Conservation (phyloP, 805 yeast genomes). For the Candida ulmi region DNA sequence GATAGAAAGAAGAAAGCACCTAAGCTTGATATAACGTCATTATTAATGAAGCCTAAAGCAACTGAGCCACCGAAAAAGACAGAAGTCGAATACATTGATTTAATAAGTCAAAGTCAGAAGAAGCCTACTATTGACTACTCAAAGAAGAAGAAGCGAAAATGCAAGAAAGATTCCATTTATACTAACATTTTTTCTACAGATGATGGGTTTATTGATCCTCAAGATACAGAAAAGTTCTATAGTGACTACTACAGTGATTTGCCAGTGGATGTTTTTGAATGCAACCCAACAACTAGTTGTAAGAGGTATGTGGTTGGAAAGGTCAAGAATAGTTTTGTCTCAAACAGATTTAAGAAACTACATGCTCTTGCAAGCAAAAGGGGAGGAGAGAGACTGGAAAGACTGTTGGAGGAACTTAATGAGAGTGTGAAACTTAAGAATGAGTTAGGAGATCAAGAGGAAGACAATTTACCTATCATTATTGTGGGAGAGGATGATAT, state of each 20-base stretch:
- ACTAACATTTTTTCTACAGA: constrained; percentile 2
- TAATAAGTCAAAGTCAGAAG: constrained; percentile 4
- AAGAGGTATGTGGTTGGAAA: constrained; percentile 8
- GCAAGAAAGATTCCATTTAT: constrained; percentile 8
- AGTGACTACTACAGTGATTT: constrained; percentile 8
- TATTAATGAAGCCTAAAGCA: background rate
- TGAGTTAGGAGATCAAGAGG: constrained; percentile 4
- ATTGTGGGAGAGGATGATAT: background rate
- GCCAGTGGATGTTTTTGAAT: constrained; percentile 1
- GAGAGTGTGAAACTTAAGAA: background rate
- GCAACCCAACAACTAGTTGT: constrained; percentile 11
- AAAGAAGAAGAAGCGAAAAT: too few species aligned
- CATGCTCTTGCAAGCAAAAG: constrained; percentile 3
- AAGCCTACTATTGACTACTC: background rate
- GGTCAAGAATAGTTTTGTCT: constrained; percentile 8
- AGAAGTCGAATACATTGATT: constrained; percentile 5
- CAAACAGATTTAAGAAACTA: constrained; percentile 13
- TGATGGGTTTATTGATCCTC: constrained; percentile 16
- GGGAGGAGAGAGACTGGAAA: constrained; percentile 8
- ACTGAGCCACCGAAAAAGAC: background rate
- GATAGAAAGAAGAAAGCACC: background rate
- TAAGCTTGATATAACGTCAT: background rate
- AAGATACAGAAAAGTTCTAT: constrained; percentile 15
- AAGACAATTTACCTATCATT: background rate
- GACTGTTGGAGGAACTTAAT: constrained; percentile 4